Percentiles rank a stretch among this genome's conserved stretches.
Evolutionary conservation across 1,284 basidiomycete species (phyloP).

Genomic region (Cystobasidiaceae sp.): DNA sequence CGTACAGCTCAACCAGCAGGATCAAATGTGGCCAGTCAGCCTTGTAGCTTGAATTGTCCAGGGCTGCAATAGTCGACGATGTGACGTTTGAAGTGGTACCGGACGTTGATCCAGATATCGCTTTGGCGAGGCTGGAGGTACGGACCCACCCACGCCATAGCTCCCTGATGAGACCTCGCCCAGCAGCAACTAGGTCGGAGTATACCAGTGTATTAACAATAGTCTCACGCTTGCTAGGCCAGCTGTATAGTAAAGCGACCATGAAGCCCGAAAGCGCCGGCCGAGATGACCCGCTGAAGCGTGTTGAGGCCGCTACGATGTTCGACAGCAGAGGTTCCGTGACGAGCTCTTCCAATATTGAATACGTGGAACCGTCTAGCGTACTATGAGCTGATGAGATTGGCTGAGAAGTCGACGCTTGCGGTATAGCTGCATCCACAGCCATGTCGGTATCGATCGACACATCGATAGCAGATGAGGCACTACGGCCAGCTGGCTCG

Average conservation of each 20-base stretch:
- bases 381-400: constrained; percentile 48
- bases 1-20: constrained; percentile 76
- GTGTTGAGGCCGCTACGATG: constrained; percentile 47
- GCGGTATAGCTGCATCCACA: constrained; percentile 49
- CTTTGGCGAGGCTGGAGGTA: constrained; percentile 36
- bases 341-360: constrained; percentile 55
- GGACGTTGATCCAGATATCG: constrained; percentile 56
- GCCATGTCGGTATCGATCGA: constrained; percentile 34
- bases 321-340: constrained; percentile 54
- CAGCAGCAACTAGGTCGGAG: constrained; percentile 42
- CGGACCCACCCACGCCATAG: constrained; percentile 68
- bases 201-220: constrained; percentile 49
- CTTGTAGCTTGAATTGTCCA: constrained; percentile 41
- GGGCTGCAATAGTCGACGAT: constrained; percentile 30
- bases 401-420: constrained; percentile 50
- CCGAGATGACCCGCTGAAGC: constrained; percentile 48
- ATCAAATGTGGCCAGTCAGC: constrained; percentile 58
- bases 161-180: constrained; percentile 63
- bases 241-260: constrained; percentile 55
- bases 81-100: constrained; percentile 49
- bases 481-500: constrained; percentile 34
- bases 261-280: constrained; percentile 55
- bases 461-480: constrained; percentile 18
- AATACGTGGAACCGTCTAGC: constrained; percentile 57
- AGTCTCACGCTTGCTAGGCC: constrained; percentile 56